Percentiles rank a stretch among this genome's conserved stretches.
These are phyloP conservation scores for Cryptococcus sp. DNA, from an alignment of 1,284 basidiomycete genomes.

Conservation along the genomic window DNA sequence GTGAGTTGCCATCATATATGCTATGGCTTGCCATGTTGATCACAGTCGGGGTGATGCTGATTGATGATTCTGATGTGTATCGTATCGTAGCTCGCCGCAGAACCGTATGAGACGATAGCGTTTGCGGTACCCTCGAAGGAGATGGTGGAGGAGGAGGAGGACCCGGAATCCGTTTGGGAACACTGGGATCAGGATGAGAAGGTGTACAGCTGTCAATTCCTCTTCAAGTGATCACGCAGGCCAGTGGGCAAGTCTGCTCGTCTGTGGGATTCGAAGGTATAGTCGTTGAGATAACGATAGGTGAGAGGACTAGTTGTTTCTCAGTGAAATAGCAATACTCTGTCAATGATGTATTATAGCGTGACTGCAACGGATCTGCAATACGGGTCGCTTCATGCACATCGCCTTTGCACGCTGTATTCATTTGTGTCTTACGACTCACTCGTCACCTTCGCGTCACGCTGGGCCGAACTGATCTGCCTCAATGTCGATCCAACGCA, in stretches of 20 bases:
- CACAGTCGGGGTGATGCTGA: neutral
- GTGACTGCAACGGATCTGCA: no score
- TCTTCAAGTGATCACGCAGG: slow-evolving; percentile 62
- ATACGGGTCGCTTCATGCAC: no score
- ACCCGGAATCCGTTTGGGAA: slow-evolving; percentile 88
- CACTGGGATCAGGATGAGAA: slow-evolving; percentile 97
- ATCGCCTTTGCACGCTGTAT: no score
- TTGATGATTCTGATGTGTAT: slow-evolving; percentile 2
- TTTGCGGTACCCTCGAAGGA: slow-evolving; percentile 98
- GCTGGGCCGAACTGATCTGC: no score
- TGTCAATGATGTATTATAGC: no score
- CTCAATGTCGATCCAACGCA: no score
- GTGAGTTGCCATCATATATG: slow-evolving; percentile 59
- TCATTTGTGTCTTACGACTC: no score
- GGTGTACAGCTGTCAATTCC: slow-evolving; percentile 92
- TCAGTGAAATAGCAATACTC: no score
- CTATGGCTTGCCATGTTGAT: neutral
- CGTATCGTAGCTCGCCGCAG: slow-evolving; percentile 78
- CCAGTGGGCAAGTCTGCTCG: neutral
- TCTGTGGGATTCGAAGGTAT: no score
- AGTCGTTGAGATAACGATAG: no score
- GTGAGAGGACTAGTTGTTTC: no score
- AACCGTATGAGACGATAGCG: slow-evolving; percentile 97
- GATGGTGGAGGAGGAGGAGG: slow-evolving; percentile 79
- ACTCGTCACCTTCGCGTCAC: no score